Percentiles rank a stretch among this genome's conserved stretches.
Evolutionary conservation across 2,329 filamentous ascomycete species (phyloP).

Genomic region (Westerdykella ornata): DNA sequence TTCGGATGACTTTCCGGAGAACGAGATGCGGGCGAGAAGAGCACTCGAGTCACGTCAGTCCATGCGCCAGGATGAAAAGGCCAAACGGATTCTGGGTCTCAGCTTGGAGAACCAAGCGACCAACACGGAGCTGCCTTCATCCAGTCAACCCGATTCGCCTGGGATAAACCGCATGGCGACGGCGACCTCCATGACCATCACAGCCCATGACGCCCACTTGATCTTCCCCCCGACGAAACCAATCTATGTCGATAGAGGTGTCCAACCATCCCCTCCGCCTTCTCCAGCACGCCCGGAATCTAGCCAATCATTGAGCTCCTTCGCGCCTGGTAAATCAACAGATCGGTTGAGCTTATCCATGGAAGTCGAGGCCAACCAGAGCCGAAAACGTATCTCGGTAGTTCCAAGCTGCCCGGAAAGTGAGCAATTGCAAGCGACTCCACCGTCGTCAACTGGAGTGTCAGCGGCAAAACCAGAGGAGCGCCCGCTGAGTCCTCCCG

Average conservation of each 20-base stretch:
- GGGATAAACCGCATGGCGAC: constrained; percentile 19
- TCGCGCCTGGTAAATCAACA: not conserved
- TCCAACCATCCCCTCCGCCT: constrained; percentile 76
- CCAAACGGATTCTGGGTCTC: constrained; percentile 42
- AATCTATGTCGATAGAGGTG: constrained; percentile 65
- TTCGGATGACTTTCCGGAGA: constrained; percentile 52
- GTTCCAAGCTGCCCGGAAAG: constrained; percentile 7
- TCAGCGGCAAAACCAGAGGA: constrained; percentile 61
- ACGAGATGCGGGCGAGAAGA: constrained; percentile 37
- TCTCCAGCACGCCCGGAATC: constrained; percentile 53
- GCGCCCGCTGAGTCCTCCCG: constrained; percentile 58
- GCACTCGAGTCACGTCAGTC: constrained; percentile 39
- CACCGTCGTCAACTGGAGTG: constrained; percentile 47
- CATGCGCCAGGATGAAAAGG: constrained; percentile 40
- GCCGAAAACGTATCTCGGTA: constrained; percentile 58
- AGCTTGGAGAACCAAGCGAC: constrained; percentile 19
- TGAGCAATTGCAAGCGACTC: constrained; percentile 10
- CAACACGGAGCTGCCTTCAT: constrained; percentile 17
- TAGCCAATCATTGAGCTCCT: constrained; percentile 8
- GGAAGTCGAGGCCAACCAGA: constrained; percentile 65
- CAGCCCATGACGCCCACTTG: constrained; percentile 23
- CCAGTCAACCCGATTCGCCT: constrained; percentile 20
- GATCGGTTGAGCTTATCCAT: constrained; percentile 1
- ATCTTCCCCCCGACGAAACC: constrained; percentile 32
- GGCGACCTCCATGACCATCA: constrained; percentile 18